Conservation (phyloP, 1,284 basidiomycete genomes). For the Porodaedalea pini region DNA sequence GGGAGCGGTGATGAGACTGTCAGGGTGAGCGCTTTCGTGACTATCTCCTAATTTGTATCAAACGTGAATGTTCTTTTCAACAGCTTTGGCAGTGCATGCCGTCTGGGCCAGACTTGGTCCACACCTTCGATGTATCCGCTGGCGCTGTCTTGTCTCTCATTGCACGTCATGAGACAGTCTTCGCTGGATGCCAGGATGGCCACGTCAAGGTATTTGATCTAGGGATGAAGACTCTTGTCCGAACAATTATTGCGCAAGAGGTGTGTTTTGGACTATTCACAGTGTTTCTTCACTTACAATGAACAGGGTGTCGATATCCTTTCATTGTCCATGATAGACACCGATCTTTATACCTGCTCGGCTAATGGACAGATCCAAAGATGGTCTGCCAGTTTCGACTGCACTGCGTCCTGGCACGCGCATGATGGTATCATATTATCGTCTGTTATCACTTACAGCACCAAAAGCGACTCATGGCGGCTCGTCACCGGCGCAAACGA, state of each 20-base stretch:
- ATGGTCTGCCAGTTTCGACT: constrained; percentile 81
- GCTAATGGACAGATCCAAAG: constrained; percentile 81
- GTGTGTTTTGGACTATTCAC: constrained; percentile 33
- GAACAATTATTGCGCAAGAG: constrained; percentile 84
- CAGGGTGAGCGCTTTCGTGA: constrained; percentile 47
- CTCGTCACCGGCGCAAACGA: constrained; percentile 86
- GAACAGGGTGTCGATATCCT: constrained; percentile 71
- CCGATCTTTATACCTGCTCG: constrained; percentile 80
- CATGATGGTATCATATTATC: constrained; percentile 84
- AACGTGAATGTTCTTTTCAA: constrained; percentile 2
- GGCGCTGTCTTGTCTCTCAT: constrained; percentile 81
- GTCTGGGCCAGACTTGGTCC: constrained; percentile 43
- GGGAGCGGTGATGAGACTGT: constrained; percentile 88
- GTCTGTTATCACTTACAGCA: constrained; percentile 49
- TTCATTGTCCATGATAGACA: constrained; percentile 69
- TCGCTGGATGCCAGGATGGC: constrained; percentile 92
- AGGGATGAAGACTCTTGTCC: constrained; percentile 81
- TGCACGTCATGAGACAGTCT: constrained; percentile 76
- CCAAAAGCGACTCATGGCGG: constrained; percentile 34
- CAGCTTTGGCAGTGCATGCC: constrained; percentile 73
- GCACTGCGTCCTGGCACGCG: constrained; percentile 75
- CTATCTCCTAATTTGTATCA: constrained; percentile 10
- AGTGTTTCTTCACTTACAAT: background rate
- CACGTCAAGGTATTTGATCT: constrained; percentile 90
- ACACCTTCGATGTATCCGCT: constrained; percentile 62